Conservation (phyloP, 495 filamentous ascomycete genomes). For the Cudoniella acicularis region DNA sequence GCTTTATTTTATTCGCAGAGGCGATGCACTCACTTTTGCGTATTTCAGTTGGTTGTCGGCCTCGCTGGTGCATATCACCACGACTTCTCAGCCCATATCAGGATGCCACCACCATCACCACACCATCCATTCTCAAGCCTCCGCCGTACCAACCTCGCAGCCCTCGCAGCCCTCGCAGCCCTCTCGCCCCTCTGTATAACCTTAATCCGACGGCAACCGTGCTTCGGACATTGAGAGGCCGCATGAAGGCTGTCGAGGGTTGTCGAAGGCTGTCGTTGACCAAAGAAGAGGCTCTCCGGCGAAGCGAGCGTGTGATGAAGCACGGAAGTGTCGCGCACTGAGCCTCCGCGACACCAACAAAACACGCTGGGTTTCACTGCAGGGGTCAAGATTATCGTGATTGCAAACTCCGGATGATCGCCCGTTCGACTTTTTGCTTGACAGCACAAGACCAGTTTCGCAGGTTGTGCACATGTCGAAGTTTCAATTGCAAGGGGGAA, state of each 20-base stretch:
- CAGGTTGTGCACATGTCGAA: not conserved
- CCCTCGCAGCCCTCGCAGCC: not conserved
- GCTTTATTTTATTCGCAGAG: not conserved
- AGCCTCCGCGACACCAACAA: slow-evolving; percentile 15
- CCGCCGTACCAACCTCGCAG: too few relatives aligned
- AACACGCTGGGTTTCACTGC: slow-evolving; percentile 18
- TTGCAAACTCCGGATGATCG: not conserved
- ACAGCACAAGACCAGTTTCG: not conserved
- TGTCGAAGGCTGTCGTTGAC: too few relatives aligned
- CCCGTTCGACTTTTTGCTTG: not conserved
- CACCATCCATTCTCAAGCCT: not conserved
- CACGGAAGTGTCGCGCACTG: slow-evolving; percentile 13
- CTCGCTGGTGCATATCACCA: not conserved
- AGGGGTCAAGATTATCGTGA: slow-evolving; percentile 10
- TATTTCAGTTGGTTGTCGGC: too few relatives aligned
- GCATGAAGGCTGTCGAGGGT: too few relatives aligned
- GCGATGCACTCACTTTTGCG: not conserved
- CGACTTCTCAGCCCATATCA: not conserved
- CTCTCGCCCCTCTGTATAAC: not conserved
- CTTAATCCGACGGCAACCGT: not conserved
- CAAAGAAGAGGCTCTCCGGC: slow-evolving; percentile 11
- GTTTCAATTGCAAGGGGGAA: not conserved
- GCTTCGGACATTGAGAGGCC: not conserved
- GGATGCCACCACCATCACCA: too few relatives aligned
- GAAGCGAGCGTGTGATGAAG: slow-evolving; percentile 18